phyloP scores from a whole-genome alignment of 2,329 filamentous ascomycete species.

The Basipetospora chlamydospora region DNA sequence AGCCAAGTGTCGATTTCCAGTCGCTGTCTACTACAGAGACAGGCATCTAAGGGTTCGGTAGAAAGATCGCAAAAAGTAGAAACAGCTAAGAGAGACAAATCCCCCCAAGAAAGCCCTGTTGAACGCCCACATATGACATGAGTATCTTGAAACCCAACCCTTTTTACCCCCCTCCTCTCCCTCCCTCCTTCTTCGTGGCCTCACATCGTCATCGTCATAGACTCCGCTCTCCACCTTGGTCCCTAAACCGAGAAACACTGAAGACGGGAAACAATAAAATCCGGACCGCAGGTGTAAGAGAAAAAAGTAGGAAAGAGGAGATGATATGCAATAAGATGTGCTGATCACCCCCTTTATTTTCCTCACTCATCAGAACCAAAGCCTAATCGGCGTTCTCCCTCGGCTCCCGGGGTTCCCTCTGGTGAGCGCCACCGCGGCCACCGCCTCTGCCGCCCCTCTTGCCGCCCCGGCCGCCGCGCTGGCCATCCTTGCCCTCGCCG shows the following conservation, averaged over 20 bases:
- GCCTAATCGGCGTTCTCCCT: slow-evolving; percentile 9
- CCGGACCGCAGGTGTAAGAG: background rate
- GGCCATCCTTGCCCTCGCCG: slow-evolving; percentile 26
- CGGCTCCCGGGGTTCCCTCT: slow-evolving; percentile 22
- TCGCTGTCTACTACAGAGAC: background rate
- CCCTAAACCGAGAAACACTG: background rate
- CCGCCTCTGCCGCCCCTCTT: slow-evolving; percentile 38
- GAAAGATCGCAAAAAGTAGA: background rate
- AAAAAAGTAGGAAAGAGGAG: background rate
- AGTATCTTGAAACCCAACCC: slow-evolving; percentile 2
- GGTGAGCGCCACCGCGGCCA: slow-evolving; percentile 27
- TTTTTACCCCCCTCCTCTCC: background rate
- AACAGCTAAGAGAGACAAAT: slow-evolving; percentile 2
- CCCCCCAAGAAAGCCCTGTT: slow-evolving; percentile 2
- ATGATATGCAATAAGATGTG: background rate
- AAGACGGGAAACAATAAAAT: background rate
- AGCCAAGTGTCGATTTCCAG: background rate
- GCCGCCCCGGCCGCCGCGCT: slow-evolving; percentile 27
- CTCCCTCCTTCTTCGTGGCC: background rate
- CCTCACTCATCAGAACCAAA: background rate
- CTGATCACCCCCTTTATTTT: background rate
- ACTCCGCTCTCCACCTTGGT: background rate
- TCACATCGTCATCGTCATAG: background rate
- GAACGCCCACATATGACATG: slow-evolving; percentile 7
- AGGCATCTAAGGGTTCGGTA: background rate